Percentiles rank a stretch among this genome's conserved stretches.
Evolutionary conservation across 1,139 yeast genomes (phyloP).

Genomic region (Blastobotrys capitulatus): DNA sequence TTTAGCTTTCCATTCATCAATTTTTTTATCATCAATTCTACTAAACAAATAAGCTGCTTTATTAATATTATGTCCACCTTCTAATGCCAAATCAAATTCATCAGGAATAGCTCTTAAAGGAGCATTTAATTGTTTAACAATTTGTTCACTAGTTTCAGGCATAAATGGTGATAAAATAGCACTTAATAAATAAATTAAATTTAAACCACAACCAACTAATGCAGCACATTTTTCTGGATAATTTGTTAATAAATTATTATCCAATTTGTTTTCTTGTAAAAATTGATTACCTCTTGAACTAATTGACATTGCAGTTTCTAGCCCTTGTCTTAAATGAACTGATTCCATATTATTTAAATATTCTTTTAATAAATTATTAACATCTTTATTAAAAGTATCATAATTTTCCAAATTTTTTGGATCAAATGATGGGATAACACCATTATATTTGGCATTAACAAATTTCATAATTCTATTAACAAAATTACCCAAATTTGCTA

Average conservation of each 20-base stretch:
- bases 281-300: conserved; percentile 92
- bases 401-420: conserved; percentile 43
- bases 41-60: conserved; percentile 87
- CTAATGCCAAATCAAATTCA: conserved; percentile 59
- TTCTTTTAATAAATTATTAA: conserved; percentile 52
- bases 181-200: conserved; percentile 76
- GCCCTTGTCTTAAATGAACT: conserved; percentile 78
- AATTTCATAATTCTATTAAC: conserved; percentile 92
- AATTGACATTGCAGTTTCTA: conserved; percentile 85
- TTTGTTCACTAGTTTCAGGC: conserved; percentile 74
- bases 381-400: conserved; percentile 39
- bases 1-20: conserved; percentile 79
- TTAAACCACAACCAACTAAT: conserved; percentile 86
- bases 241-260: conserved; percentile 74
- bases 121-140: conserved; percentile 73
- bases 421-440: conserved; percentile 67
- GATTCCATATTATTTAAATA: conserved; percentile 74
- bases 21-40: conserved; percentile 85
- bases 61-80: conserved; percentile 82
- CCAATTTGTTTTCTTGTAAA: conserved; percentile 92
- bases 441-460: conserved; percentile 84
- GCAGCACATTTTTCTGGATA: conserved; percentile 82
- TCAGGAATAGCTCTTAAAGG: conserved; percentile 78
- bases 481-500: conserved; percentile 94
- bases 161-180: conserved; percentile 81